Evolutionary conservation across 2,329 filamentous ascomycete species (phyloP), one percentile per base, ranked within the genome.

Genomic region (Colletotrichum agaves): DNA sequence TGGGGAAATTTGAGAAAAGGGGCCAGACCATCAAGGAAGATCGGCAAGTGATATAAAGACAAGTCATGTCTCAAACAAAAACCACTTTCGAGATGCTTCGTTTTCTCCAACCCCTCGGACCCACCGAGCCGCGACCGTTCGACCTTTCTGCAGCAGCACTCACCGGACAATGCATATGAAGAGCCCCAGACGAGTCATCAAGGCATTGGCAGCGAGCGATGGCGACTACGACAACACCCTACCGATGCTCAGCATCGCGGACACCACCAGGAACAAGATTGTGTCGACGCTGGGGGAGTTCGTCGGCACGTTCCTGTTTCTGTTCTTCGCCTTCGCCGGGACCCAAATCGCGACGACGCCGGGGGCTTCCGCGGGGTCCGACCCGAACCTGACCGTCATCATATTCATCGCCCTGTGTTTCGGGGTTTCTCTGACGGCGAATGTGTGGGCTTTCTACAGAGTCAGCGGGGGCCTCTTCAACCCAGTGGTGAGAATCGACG

Each of bases 361-460:
- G 4, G 63, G n/a, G 27, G 15, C 35, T n/a, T 31, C 47, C 27
- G 5, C 21, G 2, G 46, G 39, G 10, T 46, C 55, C 4, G 17
- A 39, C 1, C 80, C 60, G 60, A 75, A 62, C 75, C 75, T 67
- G 77, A 78, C 62, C 61, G 74, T 46, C 73, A 74, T 87, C 41
- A 72, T 87, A 21, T 87, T 84, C 72, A 83, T 87, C 67, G 81
- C 84, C 35, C 71, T 83, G 1, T 78, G 80, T 37, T 87, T 87
- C 60, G 84, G 84, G 12, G 75, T 84, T 8, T 81, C 84, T 3
- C 74, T 88, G 21, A 79, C 83, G 2, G 81, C 85, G 63, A 87
- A 84, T 61, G 85, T 86, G 8, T 88, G 85, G 85, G 80, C 85
- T 23, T 88, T 88, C 73, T 88, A 82, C 72, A 81, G 86, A 47